These are phyloP conservation scores for Acer negundo DNA, from an alignment of 345 rosid genomes.

Conservation along the genomic window DNA sequence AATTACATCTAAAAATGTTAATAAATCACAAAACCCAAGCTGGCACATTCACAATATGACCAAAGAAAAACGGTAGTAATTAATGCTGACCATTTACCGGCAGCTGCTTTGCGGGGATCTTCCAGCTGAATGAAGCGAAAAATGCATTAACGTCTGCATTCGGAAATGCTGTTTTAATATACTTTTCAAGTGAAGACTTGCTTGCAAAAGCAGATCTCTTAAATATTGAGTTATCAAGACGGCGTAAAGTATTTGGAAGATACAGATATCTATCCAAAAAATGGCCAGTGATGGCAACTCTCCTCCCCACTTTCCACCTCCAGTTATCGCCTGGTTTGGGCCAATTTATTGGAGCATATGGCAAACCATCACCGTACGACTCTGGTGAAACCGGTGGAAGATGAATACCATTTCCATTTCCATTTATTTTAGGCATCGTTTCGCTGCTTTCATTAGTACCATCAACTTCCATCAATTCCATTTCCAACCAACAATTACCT, in stretches of 20 bases:
- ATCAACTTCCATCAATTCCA: conserved; percentile 37
- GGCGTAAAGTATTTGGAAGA: conserved; percentile 51
- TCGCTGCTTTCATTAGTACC: conserved; percentile 14
- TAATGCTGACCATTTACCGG: conserved; percentile 46
- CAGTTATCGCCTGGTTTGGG: conserved; percentile 65
- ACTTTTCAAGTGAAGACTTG: conserved; percentile 51
- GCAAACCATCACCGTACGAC: conserved; percentile 62
- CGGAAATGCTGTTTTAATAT: conserved; percentile 47
- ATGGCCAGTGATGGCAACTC: conserved; percentile 38
- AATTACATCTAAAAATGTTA: neutral
- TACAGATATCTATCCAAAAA: conserved; percentile 64
- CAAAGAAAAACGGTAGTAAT: conserved; percentile 1
- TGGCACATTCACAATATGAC: neutral
- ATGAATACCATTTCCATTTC: conserved; percentile 17
- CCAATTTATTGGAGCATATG: conserved; percentile 74
- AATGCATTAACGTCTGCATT: conserved; percentile 50
- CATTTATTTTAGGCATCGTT: neutral
- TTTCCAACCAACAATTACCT: conserved; percentile 20
- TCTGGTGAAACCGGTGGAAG: conserved; percentile 46
- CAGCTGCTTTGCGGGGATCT: conserved; percentile 39
- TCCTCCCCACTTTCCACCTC: conserved; percentile 67
- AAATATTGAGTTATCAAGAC: neutral
- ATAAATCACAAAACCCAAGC: conserved; percentile 9
- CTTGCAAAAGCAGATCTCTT: conserved; percentile 40
- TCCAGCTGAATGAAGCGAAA: conserved; percentile 80